Conservation (phyloP, 2,329 filamentous ascomycete species). For the Didymella sp. region DNA sequence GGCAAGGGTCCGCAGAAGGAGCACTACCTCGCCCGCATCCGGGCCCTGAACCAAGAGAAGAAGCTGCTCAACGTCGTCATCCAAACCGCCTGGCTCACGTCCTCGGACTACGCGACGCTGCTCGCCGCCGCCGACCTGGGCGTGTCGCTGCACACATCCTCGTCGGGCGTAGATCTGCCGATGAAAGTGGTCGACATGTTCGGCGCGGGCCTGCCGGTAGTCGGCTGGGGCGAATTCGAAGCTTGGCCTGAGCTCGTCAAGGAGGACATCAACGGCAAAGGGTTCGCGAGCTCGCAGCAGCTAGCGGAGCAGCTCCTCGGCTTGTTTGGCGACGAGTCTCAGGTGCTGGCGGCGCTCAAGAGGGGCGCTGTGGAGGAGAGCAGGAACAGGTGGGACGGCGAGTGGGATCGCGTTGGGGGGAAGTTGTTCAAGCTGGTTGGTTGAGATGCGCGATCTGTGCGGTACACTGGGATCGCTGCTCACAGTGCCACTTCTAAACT, state of each 20-base stretch:
- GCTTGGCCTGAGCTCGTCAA: slow-evolving; percentile 91
- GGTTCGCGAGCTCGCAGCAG: slow-evolving; percentile 76
- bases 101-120: slow-evolving; percentile 82
- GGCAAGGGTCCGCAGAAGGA: slow-evolving; percentile 88
- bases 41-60: slow-evolving; percentile 64
- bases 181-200: slow-evolving; percentile 99
- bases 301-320: slow-evolving; percentile 68
- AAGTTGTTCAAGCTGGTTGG: slow-evolving; percentile 61
- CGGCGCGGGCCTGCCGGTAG: slow-evolving; percentile 87
- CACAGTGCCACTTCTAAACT: too few relatives aligned
- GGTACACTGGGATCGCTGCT: too few relatives aligned
- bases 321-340: slow-evolving; percentile 64
- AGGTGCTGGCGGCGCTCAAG: slow-evolving; percentile 67
- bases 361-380: slow-evolving; percentile 77
- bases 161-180: slow-evolving; percentile 91
- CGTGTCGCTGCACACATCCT: slow-evolving; percentile 89
- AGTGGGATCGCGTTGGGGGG: slow-evolving; percentile 87
- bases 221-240: slow-evolving; percentile 83
- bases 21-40: slow-evolving; percentile 73
- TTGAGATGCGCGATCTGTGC: neutral
- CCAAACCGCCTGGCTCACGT: slow-evolving; percentile 82
- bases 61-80: slow-evolving; percentile 75
- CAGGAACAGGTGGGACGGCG: slow-evolving; percentile 81
- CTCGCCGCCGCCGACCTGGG: slow-evolving; percentile 88
- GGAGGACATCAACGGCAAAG: slow-evolving; percentile 83